Evolutionary conservation across 2,329 filamentous ascomycete species (phyloP).

Genomic region (Penicillium sp.): DNA sequence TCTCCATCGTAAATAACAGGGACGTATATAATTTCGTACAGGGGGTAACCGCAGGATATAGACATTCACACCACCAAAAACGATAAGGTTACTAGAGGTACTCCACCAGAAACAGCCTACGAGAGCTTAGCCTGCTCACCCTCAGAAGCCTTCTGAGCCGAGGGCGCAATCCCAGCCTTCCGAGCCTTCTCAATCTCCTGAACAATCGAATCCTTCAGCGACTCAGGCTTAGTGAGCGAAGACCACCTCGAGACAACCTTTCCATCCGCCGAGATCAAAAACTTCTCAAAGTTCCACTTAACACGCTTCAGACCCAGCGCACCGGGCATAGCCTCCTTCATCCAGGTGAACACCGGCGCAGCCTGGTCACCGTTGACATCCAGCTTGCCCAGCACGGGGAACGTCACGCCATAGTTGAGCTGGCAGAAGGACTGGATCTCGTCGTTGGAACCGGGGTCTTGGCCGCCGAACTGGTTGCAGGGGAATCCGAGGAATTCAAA

Average conservation of each 20-base stretch:
- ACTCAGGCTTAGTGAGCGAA: conserved; percentile 82
- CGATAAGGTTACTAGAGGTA: neutral
- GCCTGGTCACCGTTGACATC: conserved; percentile 89
- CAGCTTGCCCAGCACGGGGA: conserved; percentile 88
- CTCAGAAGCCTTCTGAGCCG: conserved; percentile 21
- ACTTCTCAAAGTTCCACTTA: conserved; percentile 99
- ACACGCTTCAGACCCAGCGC: conserved; percentile 84
- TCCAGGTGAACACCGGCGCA: conserved; percentile 76
- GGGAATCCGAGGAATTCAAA: conserved; percentile 93
- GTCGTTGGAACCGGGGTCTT: conserved; percentile 83
- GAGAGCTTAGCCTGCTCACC: conserved; percentile 10
- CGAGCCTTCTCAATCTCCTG: conserved; percentile 67
- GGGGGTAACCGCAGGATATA: conserved; percentile 13
- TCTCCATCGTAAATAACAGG: neutral
- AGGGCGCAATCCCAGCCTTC: conserved; percentile 39
- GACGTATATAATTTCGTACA: conserved; percentile 7
- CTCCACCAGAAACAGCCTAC: neutral
- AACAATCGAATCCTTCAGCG: conserved; percentile 72
- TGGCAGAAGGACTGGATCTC: conserved; percentile 85
- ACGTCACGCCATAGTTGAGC: conserved; percentile 89
- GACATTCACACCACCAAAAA: conserved; percentile 8
- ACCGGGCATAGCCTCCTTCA: conserved; percentile 73
- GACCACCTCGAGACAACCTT: conserved; percentile 82
- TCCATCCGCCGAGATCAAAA: conserved; percentile 82
- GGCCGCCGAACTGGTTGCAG: conserved; percentile 93